Base-by-base conservation (phyloP, 2,329 filamentous ascomycete genomes). In the Cladorrhinum sp. region DNA sequence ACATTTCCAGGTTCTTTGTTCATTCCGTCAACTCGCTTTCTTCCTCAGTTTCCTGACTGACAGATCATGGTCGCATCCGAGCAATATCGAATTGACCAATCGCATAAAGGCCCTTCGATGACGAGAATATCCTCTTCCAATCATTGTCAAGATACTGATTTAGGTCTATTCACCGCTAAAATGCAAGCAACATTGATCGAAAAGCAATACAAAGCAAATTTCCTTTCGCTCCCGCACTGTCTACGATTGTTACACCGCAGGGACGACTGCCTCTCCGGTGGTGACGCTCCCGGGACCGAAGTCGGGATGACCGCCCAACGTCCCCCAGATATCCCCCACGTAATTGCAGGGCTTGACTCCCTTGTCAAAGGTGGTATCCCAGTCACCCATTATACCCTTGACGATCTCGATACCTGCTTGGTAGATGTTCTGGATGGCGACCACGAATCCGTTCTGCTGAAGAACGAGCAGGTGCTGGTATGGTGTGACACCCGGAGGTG, bases 291-390 rank as follows among this genome's bases (percentile, higher is more conserved):
- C 81, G 0, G 80, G 79, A 0, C 87, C 87, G 71, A 89, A 90
- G 69, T 89, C 85, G 0, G 87, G 87, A 45, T 74, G 71, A 1
- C 86, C 87, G 1, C 87, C 87, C 3, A 91, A 74, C 9, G 82
- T 86, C 13, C 87, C 88, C 65, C 90, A 87, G 57, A 91, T 86
- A 68, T 90, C 87, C 5, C 88, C 88, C 38, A 91, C 75, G 67
- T 91, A 91, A 67, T 90, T 90, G 1, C 70, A 75, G 0, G 87
- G 75, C 62, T 76, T 70, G 41, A 91, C 73, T 2, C 89, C 89
- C 1, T 70, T 64, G 36, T 77, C 73, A 66, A 86, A 91, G 0
- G 76, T 85, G 13, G 71, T 70, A 45, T 86, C 75, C 89, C 89
- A 92, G 3, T 76, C 79, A 0, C 71, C 60, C 12, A 90, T 61